Evolutionary conservation across 805 yeast genomes (phyloP).

Genomic region (Candida quercuum): DNA sequence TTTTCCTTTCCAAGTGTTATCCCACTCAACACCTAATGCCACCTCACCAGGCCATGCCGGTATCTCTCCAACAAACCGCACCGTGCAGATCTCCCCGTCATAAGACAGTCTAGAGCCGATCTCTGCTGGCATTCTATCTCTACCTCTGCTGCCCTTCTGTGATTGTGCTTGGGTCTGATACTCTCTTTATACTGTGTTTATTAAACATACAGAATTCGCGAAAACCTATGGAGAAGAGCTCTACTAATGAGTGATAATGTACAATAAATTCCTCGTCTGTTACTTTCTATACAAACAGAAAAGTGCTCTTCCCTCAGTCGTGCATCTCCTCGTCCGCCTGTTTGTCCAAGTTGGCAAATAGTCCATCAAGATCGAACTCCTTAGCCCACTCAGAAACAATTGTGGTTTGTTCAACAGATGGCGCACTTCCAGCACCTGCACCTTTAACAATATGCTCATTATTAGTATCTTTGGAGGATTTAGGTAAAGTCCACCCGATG

Average conservation of each 20-base stretch:
- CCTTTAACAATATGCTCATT: conserved; percentile 21
- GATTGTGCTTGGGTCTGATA: too few relatives aligned
- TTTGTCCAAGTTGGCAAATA: conserved; percentile 44
- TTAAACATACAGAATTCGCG: too few relatives aligned
- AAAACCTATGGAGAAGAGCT: too few relatives aligned
- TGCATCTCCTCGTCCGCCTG: conserved; percentile 21
- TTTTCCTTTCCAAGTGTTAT: conserved; percentile 60
- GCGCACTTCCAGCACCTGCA: conserved; percentile 26
- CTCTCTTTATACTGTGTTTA: too few relatives aligned
- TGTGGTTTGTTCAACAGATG: conserved; percentile 49
- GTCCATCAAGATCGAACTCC: conserved; percentile 87
- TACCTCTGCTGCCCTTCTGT: too few relatives aligned
- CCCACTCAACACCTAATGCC: conserved; percentile 89
- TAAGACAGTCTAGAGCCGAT: conserved; percentile 29
- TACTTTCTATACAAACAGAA: too few relatives aligned
- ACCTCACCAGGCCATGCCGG: conserved; percentile 53
- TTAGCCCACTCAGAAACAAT: conserved; percentile 89
- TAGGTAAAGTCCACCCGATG: conserved; percentile 85
- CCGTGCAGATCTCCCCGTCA: conserved; percentile 52
- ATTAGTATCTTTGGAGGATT: conserved; percentile 40
- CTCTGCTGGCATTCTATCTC: background rate
- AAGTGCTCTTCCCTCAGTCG: too few relatives aligned
- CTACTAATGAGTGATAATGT: too few relatives aligned
- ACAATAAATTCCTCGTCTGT: too few relatives aligned
- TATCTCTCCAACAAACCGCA: conserved; percentile 54